phyloP scores from a whole-genome alignment of 371 early-diverging fungal species.

The Mortierella sp. region DNA sequence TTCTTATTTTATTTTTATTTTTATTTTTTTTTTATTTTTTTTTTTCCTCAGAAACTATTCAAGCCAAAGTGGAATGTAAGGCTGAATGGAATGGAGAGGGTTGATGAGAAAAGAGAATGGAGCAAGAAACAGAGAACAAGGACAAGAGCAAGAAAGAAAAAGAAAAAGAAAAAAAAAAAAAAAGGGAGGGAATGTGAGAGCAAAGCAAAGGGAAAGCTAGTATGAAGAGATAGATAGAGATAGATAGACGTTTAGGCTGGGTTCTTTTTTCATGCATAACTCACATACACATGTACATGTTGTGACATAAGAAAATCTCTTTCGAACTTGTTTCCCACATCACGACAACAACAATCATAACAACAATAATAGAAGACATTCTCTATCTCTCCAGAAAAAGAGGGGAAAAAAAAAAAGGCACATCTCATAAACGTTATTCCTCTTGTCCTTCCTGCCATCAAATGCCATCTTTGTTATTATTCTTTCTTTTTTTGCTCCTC shows the following conservation, averaged over 20 bases:
- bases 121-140: background rate
- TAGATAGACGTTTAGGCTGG: no score
- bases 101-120: background rate
- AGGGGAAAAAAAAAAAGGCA: no score
- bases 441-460: no score
- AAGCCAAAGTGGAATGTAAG: background rate
- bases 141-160: background rate
- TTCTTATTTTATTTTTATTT: background rate
- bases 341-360: no score
- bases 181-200: background rate
- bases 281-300: no score
- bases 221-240: background rate
- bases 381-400: background rate
- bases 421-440: no score
- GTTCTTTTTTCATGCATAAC: no score
- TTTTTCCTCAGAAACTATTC: background rate
- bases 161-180: background rate
- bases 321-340: no score
- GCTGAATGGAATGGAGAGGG: background rate
- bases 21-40: background rate
- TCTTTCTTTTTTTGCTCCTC: no score
- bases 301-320: no score
- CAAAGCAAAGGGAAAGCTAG: background rate
- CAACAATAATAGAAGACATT: no score
- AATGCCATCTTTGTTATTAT: no score